phyloP scores from a whole-genome alignment of 257 asterid genomes.

The Eucommia ulmoides region DNA sequence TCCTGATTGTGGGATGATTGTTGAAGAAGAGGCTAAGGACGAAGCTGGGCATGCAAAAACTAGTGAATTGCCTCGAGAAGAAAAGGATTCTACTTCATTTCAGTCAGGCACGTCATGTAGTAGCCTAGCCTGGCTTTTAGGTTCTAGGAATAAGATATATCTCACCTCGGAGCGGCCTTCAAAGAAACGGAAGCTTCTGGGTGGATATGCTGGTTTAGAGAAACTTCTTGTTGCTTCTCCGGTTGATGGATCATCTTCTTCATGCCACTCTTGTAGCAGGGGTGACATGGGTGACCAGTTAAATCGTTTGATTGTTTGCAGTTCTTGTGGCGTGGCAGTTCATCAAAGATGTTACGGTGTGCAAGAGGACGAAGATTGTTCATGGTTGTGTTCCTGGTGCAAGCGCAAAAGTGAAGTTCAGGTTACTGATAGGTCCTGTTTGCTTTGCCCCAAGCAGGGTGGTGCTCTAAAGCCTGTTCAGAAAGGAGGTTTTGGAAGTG shows the following conservation, averaged over 20 bases:
- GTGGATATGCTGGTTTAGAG: constrained; percentile 86
- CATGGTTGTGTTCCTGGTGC: constrained; percentile 94
- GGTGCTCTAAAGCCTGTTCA: constrained; percentile 86
- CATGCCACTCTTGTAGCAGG: constrained; percentile 78
- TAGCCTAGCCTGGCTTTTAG: constrained; percentile 93
- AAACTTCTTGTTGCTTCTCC: constrained; percentile 72
- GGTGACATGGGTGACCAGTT: constrained; percentile 50
- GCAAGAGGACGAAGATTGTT: constrained; percentile 57
- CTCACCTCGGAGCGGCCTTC: constrained; percentile 80
- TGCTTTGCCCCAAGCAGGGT: constrained; percentile 75
- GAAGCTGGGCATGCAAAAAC: constrained; percentile 26
- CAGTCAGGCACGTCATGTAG: constrained; percentile 8
- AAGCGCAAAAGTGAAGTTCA: constrained; percentile 31
- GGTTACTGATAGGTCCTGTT: constrained; percentile 40
- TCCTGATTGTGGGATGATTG: constrained; percentile 11
- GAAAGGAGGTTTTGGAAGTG: constrained; percentile 23
- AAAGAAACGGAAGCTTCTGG: constrained; percentile 82
- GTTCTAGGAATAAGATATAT: constrained; percentile 75
- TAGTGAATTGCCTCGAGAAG: constrained; percentile 6
- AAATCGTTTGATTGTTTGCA: constrained; percentile 62
- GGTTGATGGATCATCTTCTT: constrained; percentile 57
- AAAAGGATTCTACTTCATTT: constrained; percentile 5
- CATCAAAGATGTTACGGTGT: constrained; percentile 97
- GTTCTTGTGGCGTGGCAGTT: constrained; percentile 67
- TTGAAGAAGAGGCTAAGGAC: constrained; percentile 20